A percentile compares a stretch with the other conserved stretches of the same genome.
Conservation (phyloP, 2,329 filamentous ascomycete genomes). For the Domatiomyces globalis region DNA sequence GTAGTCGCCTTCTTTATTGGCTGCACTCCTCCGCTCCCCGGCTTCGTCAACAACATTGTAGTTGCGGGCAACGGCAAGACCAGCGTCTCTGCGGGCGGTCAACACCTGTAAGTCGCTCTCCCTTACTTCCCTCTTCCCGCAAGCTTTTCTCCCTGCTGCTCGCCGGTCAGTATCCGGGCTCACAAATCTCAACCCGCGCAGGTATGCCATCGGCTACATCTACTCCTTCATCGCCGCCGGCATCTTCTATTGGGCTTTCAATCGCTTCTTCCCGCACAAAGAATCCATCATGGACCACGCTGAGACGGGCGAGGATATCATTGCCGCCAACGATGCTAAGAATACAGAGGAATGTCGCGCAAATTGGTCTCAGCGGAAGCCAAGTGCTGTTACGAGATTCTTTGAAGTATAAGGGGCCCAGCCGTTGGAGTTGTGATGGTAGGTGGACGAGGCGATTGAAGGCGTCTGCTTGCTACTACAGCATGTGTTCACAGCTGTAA, state of each 20-base stretch:
- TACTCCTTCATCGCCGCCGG: slow-evolving; percentile 13
- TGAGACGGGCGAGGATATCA: slow-evolving; percentile 14
- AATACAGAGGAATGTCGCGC: slow-evolving; percentile 9
- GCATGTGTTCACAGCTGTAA: too few species aligned
- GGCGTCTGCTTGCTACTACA: too few species aligned
- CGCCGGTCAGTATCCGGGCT: not conserved
- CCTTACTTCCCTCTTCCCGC: not conserved
- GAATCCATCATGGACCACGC: slow-evolving; percentile 13
- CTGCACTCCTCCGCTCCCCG: slow-evolving; percentile 32
- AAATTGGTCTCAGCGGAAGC: slow-evolving; percentile 8
- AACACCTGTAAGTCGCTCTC: slow-evolving; percentile 6
- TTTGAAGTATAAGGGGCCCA: slow-evolving; percentile 8
- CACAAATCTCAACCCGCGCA: slow-evolving; percentile 2
- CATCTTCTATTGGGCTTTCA: slow-evolving; percentile 17
- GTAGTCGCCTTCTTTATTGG: slow-evolving; percentile 13
- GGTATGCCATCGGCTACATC: slow-evolving; percentile 12
- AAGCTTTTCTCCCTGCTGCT: not conserved
- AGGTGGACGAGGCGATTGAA: too few species aligned
- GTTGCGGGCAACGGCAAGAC: slow-evolving; percentile 9
- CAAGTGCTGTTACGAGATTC: slow-evolving; percentile 7
- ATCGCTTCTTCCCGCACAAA: slow-evolving; percentile 13
- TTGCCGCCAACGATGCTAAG: slow-evolving; percentile 13
- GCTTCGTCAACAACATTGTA: slow-evolving; percentile 15
- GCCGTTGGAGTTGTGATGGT: too few species aligned
- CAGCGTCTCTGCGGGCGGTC: slow-evolving; percentile 11